Evolutionary conservation across 352 stramenopile species (phyloP), one percentile per base, ranked within the genome.

Genomic region (Phytopythium helicoides): DNA sequence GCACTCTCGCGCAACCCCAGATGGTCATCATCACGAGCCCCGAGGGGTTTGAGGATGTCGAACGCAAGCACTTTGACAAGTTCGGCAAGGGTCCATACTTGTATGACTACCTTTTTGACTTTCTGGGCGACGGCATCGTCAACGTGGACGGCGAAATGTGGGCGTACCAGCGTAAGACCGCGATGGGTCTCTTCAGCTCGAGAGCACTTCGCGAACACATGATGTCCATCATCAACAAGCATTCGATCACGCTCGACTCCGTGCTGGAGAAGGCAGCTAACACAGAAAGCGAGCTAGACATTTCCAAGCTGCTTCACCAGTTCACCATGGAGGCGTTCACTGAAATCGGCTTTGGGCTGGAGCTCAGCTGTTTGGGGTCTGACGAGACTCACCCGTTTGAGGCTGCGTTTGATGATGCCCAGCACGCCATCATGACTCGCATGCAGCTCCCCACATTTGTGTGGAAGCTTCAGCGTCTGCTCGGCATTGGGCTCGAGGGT

Each of bases 111-210:
- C 26, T 8, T 47, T 53, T 33, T 47, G 51, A 26, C 28, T 65
- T 19, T 22, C 33, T 19, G 42, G 36, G 15, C 40, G 63, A 38
- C 54, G 44, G 9, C 54, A 71, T 50, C 51, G 59, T 37, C 36
- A 56, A 40, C 23, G 37, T 47, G 2, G 14, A 64, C 4, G 49
- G 56, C 31, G 37, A 53, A 11, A 61, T 52, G 14, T 60, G 54
- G 37, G 52, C 48, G 14, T 64, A 28, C 6, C 60, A 66, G 22
- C 55, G 59, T 26, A 56, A 64, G 33, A 53, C 64, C 7, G 76
- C 81, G 58, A 89, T 73, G 38, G 84, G 86, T 44, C 87, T 97
- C 12, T 88, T 95, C 21, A 80, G 71, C 2, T 78, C 68, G 8
- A 54, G 49, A 31, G 67, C 62, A 52, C 52, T 86, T 47, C 60